Evolutionary conservation across 768 basidiomycete genomes (phyloP), one percentile per base, ranked within the genome.

Genomic region (Gymnopilus junonius): DNA sequence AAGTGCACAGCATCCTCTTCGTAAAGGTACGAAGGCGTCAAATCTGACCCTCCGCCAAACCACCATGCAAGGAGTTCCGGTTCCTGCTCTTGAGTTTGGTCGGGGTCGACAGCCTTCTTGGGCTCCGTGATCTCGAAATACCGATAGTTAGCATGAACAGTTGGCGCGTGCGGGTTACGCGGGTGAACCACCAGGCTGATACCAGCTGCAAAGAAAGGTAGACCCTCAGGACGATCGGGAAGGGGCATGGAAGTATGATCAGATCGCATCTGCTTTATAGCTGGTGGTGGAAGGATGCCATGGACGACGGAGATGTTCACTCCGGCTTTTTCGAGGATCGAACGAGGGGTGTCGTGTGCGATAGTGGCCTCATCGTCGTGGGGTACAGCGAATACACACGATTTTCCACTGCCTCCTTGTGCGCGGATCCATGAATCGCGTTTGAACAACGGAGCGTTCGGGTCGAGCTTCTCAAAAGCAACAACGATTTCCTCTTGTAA

Each of bases 41-140:
- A 84, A 74, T 99, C 97, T 7, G 88, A 89, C 7, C 97, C 97
- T 34, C 97, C 97, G 20, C 97, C 97, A 72, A 99, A 99, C 97
- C 97, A 99, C 95, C 96, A 98, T 27, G 95, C 89, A 42, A 95
- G 77, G 20, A 93, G 77, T 66, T 85, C 83, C 8, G 84, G 82
- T 25, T 78, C 71, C 57, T 73, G 72, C 2, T 77, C 77, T 8
- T 42, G 55, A 15, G 70, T 62, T 27, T 66, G 65, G 55, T 71
- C 72, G 3, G 66, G 45, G 27, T 48, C 65, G 31, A 68, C 70
- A 0, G 59, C 17, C 3, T 58, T 45, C 1, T 68, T 69, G 43
- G 79, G 77, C 65, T 91, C 86, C 2, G 88, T 89, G 66, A 97
- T 87, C 76, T 99, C 97, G 72, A 99, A 99, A 77, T 98, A 99